A percentile compares a stretch with the other conserved stretches of the same genome.
phyloP scores from a whole-genome alignment of 2,329 filamentous ascomycete genomes.

The Shiraia sp. region DNA sequence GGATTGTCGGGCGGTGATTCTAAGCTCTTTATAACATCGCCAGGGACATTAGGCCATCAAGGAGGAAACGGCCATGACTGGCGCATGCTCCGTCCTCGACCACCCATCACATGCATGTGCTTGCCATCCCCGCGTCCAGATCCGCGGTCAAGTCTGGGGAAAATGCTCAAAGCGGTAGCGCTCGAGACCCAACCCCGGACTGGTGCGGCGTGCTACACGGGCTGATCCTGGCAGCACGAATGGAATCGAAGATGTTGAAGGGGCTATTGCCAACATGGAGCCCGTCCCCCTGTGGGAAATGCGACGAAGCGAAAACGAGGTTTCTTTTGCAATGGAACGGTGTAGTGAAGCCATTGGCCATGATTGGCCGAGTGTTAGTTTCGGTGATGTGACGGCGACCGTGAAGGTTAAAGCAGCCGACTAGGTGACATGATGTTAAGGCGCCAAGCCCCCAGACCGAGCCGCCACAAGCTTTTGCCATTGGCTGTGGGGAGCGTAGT shows the following conservation, averaged over 20 bases:
- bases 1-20: too few relatives aligned
- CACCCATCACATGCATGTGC: slow-evolving; percentile 27
- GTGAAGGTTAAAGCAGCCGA: slow-evolving; percentile 7
- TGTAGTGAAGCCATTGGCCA: slow-evolving; percentile 17
- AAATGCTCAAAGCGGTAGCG: slow-evolving; percentile 12
- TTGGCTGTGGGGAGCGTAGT: slow-evolving; percentile 22
- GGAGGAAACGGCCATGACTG: slow-evolving; percentile 16
- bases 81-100: slow-evolving; percentile 12
- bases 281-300: slow-evolving; percentile 6
- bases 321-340: slow-evolving; percentile 19
- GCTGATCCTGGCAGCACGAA: slow-evolving; percentile 17
- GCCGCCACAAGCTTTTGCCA: slow-evolving; percentile 20
- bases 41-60: slow-evolving; percentile 11
- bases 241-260: slow-evolving; percentile 23
- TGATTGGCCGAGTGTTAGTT: slow-evolving; percentile 20
- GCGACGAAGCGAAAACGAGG: slow-evolving; percentile 8
- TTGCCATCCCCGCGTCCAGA: slow-evolving; percentile 13
- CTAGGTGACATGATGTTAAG: slow-evolving; percentile 22
- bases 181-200: slow-evolving; percentile 10
- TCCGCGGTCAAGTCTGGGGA: slow-evolving; percentile 18
- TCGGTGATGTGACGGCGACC: slow-evolving; percentile 13
- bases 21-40: slow-evolving; percentile 24
- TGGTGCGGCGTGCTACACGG: slow-evolving; percentile 7
- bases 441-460: slow-evolving; percentile 24
- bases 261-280: slow-evolving; percentile 23